Evolutionary conservation across 805 yeast species (phyloP), one percentile per base, ranked within the genome.

Genomic region (Scheffersomyces ergatensis): DNA sequence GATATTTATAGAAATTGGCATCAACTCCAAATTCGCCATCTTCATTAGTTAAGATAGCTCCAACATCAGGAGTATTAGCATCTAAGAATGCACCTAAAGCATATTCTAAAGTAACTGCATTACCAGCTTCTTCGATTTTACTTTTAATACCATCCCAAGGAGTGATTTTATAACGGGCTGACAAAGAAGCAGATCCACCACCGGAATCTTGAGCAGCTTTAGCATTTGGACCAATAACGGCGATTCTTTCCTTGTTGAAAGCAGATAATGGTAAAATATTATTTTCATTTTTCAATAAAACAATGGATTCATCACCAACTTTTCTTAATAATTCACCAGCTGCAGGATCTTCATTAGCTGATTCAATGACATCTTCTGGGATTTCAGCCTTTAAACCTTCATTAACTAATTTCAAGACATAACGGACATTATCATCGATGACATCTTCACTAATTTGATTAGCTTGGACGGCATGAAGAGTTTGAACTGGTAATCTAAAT

Each of bases 221-320:
- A 20, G 78, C 83, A 46, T 76, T 77, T 27, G 84, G 83, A 3
- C 86, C 87, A 50, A 81, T 75, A 15, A 81, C 73, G 1, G 78
- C 77, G 25, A 71, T 63, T 9, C 53, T 65, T 33, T 50, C 44
- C 5, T 18, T 35, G 13, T 20, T 67, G 68, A 18, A 47, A 36
- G 50, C 51, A 5, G 62, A 51, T 36, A 81, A 62, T 1, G 86
- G 86, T 42, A 78, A 58, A 3, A 74, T 43, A 20, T 51, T 46
- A 32, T 58, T 48, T 14, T 78, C 79, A 53, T 81, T 81, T 54
- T 79, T 78, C 57, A 81, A 67, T 42, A 81, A 57, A 5, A 81
- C 85, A 37, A 76, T 68, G 1, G 80, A 61, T 38, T 80, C 82
- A n/a, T 54, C 67, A 15, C 79, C 79, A 14, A 74, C 44, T 45